A percentile compares a stretch with the other conserved stretches of the same genome.
phyloP scores from a whole-genome alignment of 768 basidiomycete species.

The Pisolithus albus region DNA sequence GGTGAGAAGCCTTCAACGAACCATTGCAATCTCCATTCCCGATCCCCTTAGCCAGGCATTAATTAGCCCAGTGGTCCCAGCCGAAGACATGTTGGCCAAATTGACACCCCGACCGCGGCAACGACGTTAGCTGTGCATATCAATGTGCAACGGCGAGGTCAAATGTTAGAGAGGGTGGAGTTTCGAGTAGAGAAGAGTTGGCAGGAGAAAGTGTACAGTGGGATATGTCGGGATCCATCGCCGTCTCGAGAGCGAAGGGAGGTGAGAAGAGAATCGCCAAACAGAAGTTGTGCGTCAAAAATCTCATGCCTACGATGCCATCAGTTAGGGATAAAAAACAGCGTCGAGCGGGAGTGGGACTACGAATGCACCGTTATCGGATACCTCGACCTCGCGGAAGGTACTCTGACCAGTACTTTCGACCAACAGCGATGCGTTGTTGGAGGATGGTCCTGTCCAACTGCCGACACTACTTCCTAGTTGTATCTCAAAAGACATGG shows the following conservation, averaged over 20 bases:
- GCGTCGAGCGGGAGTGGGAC: no score
- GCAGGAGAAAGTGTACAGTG: conserved; percentile 58
- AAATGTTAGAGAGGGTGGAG: conserved; percentile 34
- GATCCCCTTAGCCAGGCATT: no score
- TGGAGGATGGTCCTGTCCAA: neutral
- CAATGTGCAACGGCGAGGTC: no score
- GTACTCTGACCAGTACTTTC: no score
- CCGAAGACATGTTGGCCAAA: conserved; percentile 34
- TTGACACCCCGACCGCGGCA: conserved; percentile 52
- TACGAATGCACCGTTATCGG: no score
- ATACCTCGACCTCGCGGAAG: no score
- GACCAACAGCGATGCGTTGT: no score
- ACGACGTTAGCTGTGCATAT: conserved; percentile 31
- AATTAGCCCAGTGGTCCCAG: conserved; percentile 13
- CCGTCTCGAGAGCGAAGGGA: conserved; percentile 32
- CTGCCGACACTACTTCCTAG: conserved; percentile 39
- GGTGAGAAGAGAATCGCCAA: no score
- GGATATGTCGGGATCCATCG: conserved; percentile 47
- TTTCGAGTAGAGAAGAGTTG: conserved; percentile 37
- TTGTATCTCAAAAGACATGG: no score
- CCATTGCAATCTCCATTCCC: conserved; percentile 65
- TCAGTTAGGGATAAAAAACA: no score
- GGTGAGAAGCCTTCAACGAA: conserved; percentile 53
- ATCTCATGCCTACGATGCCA: no score
- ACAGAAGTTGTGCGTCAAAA: no score